phyloP scores from a whole-genome alignment of 2,329 filamentous ascomycete genomes.

The Tolypocladium inflatum region DNA sequence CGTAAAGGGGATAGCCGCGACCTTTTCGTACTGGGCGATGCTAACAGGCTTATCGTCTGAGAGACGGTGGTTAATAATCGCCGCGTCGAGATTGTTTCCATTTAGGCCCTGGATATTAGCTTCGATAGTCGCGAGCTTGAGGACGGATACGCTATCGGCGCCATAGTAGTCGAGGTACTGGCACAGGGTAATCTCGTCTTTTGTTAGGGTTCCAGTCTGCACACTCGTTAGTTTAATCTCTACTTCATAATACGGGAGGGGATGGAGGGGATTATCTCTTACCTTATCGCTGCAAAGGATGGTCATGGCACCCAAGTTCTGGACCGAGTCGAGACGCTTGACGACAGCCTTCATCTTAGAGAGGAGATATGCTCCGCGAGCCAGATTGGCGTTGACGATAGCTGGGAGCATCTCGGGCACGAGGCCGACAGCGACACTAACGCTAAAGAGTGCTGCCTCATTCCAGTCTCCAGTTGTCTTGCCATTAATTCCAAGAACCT shows the following conservation, averaged over 20 bases:
- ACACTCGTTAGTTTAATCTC: not conserved
- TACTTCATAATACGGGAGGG: too few relatives aligned
- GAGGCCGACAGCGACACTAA: constrained; percentile 18
- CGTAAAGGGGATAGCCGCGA: constrained; percentile 13
- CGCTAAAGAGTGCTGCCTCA: constrained; percentile 15
- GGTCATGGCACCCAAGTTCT: constrained; percentile 18
- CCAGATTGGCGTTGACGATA: constrained; percentile 18
- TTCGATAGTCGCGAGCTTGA: constrained; percentile 17
- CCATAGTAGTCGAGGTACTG: constrained; percentile 11
- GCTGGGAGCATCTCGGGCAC: constrained; percentile 20
- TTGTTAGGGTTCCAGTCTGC: constrained; percentile 17
- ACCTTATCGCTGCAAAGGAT: constrained; percentile 20
- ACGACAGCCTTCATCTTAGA: constrained; percentile 25
- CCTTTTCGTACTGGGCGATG: constrained; percentile 11
- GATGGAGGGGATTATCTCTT: not conserved
- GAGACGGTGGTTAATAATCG: constrained; percentile 10
- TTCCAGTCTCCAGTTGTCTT: constrained; percentile 15
- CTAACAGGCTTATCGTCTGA: constrained; percentile 5
- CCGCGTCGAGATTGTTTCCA: constrained; percentile 17
- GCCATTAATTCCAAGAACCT: constrained; percentile 15
- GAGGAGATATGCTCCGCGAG: constrained; percentile 13
- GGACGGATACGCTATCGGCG: constrained; percentile 8
- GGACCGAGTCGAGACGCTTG: constrained; percentile 19
- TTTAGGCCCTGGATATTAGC: constrained; percentile 12
- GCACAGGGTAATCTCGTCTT: constrained; percentile 16